Base-by-base conservation (phyloP, 2,329 filamentous ascomycete species). In the Colletotrichum aenigma region DNA sequence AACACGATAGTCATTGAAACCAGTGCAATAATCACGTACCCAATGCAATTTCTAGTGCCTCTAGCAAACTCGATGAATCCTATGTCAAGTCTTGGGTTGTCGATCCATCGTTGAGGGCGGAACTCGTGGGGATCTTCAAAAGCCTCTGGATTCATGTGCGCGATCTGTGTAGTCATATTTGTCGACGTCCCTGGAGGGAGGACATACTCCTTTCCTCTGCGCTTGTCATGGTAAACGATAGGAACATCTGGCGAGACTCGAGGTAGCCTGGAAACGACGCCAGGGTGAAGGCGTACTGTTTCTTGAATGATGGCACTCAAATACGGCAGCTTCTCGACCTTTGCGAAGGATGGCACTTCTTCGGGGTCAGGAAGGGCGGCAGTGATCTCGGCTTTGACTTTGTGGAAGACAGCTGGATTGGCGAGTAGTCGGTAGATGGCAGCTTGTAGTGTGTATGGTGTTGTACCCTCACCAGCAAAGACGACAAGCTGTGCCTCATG, bases 281-380 rank as follows among this genome's bases (percentile, higher is more conserved):
- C 85, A 9, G 85, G 86, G n/a, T 85, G 84, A 5, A 88, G 66
- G 6, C 88, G 84, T 9, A 88, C 75, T 0, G 82, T 78, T 74
- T 87, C 86, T 36, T 81, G 79, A 12, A 87, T 82, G n/a, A 84
- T 74, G 1, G 85, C 86, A 6, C 83, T 81, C 15, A 89, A 80
- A 69, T 84, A 86, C 2, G 82, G 82, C 12, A 86, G 78, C 70
- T 79, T 79, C 77, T 85, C 82, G n/a, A 85, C 78, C 18, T 81
- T 28, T 21, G 60, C 28, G 16, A 62, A 21, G 12, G 60, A 62
- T 13, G 60, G 60, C 3, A 62, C 60, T 2, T 62, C 30, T 21
- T 62, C 60, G 3, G 60, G 21, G 26, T 58, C 21, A 58, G 21
- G 55, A 58, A 58, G 55, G 13, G 55, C 55, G 26, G 55, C 55